Evolutionary conservation across 2,329 filamentous ascomycete species (phyloP), one percentile per base, ranked within the genome.

Genomic region (Fusarium sp.): DNA sequence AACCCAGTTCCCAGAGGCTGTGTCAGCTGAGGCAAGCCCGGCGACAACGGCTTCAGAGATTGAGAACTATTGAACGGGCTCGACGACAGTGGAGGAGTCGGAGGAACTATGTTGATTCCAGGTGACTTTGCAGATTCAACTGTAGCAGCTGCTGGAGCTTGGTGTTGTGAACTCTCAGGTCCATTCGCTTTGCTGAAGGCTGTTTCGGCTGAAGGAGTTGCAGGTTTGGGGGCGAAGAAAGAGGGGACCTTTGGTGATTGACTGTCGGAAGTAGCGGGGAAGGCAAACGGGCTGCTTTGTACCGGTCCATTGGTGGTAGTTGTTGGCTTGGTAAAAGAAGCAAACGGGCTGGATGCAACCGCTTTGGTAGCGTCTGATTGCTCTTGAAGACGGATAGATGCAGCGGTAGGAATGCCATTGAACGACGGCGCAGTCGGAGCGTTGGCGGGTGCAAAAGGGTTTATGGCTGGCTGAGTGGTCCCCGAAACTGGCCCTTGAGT

Each of bases 371-470:
- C n/a, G 28, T 58, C 44, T 18, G 16, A 8, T 44, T 60, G 54
- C 31, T 53, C 53, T 15, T 55, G 41, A 44, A 50, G 39, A 43
- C 7, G 43, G 18, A 63, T 18, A 16, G 61, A 54, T 43, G 43
- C 40, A 31, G 59, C 50, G 43, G 52, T 31, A 57, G 72, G 40
- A 23, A 50, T 16, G 23, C 46, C 58, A 30, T 44, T 52, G 41
- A 52, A 16, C 7, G 67, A 66, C 15, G 66, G 47, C 12, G 51
- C 12, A 31, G 37, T 40, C 46, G 63, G 47, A 13, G 60, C 51
- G 16, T 44, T 52, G 7, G 52, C 30, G 3, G 68, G 18, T 18
- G 71, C 71, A 54, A 75, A 76, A 41, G 70, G 74, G 13, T 72
- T 75, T 58, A 39, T 23, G 37, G 60, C 56, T 28, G 70, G 53